Evolutionary conservation across 2,329 filamentous ascomycete genomes (phyloP), one percentile per base, ranked within the genome.

Genomic region (Albifimbria verrucaria): DNA sequence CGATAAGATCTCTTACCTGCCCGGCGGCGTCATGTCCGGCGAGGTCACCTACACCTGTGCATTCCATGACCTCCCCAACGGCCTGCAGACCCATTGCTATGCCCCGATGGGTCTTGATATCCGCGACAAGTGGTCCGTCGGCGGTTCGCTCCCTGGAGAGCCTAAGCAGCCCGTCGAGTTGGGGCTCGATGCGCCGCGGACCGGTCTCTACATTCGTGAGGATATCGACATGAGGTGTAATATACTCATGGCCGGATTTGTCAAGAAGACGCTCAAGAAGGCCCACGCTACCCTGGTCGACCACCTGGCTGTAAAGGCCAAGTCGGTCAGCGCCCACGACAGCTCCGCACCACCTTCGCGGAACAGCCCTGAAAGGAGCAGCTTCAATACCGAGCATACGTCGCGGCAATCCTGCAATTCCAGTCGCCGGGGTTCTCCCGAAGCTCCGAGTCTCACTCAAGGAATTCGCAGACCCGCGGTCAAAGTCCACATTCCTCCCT

Each of bases 171-270:
- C 83, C 0, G 71, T 81, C 11, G 89, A 93, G 71, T 70, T 89
- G 21, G 88, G 86, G 5, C 70, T 89, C 6, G 80, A 80, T 15
- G 82, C 79, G 0, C 90, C 90, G 0, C 70, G 78, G 21, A 75
- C 82, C 41, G 91, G 90, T 0, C 74, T 96, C 12, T 95, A 92
- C 65, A 74, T 96, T 42, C 80, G 88, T n/a, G 91, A 96, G 74
- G 91, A 96, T 59, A 86, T 94, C 48, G 87, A 91, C 57, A 59
- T 96, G 77, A 81, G 81, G 53, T 95, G 90, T 73, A 93, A 92
- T 63, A 74, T 91, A 53, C 75, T 94, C 57, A 81, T 94, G 74
- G 79, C 85, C 0, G 72, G 75, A 7, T 95, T 95, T 64, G 88
- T 96, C 54, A 92, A 89, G 76, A 89, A 85, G 72, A 94, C 89